Conservation (phyloP, 768 basidiomycete genomes). For the Mycena leptocephala region DNA sequence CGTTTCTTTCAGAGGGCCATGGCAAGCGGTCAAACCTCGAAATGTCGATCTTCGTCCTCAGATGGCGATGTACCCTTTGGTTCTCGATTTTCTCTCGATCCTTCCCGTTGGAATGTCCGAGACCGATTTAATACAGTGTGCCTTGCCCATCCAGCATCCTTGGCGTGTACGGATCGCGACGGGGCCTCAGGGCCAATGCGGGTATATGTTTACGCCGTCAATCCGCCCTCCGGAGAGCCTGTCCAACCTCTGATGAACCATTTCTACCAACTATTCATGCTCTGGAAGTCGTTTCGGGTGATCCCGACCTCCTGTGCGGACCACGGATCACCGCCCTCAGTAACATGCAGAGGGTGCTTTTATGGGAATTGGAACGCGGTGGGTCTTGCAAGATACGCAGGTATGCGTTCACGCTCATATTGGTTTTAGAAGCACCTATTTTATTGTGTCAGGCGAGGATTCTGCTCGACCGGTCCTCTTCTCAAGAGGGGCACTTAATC, state of each 20-base stretch:
- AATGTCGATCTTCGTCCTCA: conserved; percentile 13
- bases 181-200: too few species aligned
- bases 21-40: conserved; percentile 12
- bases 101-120: too few species aligned
- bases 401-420: neutral
- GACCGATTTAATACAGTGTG: too few species aligned
- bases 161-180: too few species aligned
- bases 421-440: too few species aligned
- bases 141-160: too few species aligned
- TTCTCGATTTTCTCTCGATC: too few species aligned
- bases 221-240: too few species aligned
- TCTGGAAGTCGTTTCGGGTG: neutral
- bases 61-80: neutral
- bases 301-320: neutral
- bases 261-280: neutral
- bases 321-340: neutral
- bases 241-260: neutral
- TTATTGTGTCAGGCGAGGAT: too few species aligned
- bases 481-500: too few species aligned
- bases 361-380: neutral
- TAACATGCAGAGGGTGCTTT: neutral
- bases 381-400: neutral
- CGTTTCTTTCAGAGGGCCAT: conserved; percentile 8
- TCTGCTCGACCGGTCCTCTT: too few species aligned
- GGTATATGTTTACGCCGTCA: too few species aligned